A percentile compares a stretch with the other conserved stretches of the same genome.
Evolutionary conservation across 2,329 filamentous ascomycete genomes (phyloP).

Genomic region (Aspergillus tamarii): DNA sequence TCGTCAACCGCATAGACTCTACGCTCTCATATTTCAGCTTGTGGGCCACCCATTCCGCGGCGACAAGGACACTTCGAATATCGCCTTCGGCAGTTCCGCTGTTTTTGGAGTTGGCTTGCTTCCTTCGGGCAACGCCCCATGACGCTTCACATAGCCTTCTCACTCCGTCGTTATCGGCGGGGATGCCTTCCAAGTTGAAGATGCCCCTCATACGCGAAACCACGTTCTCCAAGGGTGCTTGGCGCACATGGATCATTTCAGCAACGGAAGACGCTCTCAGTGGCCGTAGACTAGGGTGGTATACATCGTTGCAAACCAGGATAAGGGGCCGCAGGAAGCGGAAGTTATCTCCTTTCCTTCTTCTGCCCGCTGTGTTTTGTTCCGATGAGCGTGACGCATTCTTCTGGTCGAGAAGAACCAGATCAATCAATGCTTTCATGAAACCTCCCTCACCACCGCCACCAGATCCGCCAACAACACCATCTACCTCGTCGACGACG

Average conservation of each 20-base stretch:
- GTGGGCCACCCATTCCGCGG: constrained; percentile 67
- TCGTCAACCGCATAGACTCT: constrained; percentile 52
- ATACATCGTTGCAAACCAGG: constrained; percentile 96
- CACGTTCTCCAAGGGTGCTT: constrained; percentile 84
- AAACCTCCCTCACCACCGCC: constrained; percentile 87
- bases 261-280: constrained; percentile 82
- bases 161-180: constrained; percentile 85
- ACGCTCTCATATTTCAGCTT: constrained; percentile 55
- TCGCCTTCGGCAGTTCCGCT: constrained; percentile 56
- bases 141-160: constrained; percentile 69
- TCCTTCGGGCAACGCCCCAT: constrained; percentile 65
- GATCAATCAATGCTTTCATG: constrained; percentile 89
- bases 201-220: constrained; percentile 78
- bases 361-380: constrained; percentile 29
- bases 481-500: constrained; percentile 94
- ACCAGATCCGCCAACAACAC: constrained; percentile 80
- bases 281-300: constrained; percentile 84
- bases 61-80: constrained; percentile 66
- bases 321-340: constrained; percentile 84
- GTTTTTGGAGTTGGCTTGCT: constrained; percentile 52
- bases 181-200: constrained; percentile 86
- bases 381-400: constrained; percentile 57
- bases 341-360: constrained; percentile 82
- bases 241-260: constrained; percentile 89
- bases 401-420: constrained; percentile 83